Evolutionary conservation across 2,329 filamentous ascomycete species (phyloP).

Genomic region (Aspergillus uvarum): DNA sequence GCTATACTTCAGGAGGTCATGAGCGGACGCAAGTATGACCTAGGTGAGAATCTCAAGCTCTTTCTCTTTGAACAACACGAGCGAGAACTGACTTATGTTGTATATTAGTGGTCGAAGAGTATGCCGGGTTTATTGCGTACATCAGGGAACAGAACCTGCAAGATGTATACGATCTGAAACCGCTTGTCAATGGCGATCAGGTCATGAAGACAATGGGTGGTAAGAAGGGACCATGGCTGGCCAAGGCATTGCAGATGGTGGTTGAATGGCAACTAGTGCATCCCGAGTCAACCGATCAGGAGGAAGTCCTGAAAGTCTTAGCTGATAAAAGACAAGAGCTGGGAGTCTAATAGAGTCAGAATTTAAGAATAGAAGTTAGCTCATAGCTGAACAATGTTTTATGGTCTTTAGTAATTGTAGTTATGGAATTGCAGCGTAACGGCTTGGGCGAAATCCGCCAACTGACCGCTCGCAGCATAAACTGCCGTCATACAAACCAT

Average conservation of each 20-base stretch:
- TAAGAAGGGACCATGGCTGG: conserved; percentile 79
- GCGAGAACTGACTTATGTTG: conserved; percentile 12
- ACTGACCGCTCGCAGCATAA: conserved; percentile 4
- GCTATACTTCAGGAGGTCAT: conserved; percentile 43
- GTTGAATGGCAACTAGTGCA: conserved; percentile 88
- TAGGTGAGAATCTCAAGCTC: conserved; percentile 30
- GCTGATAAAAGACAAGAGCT: conserved; percentile 53
- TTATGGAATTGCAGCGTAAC: background rate
- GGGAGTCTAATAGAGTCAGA: conserved; percentile 21
- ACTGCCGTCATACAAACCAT: background rate
- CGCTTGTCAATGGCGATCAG: conserved; percentile 71
- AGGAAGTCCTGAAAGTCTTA: conserved; percentile 62
- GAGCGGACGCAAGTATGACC: conserved; percentile 28
- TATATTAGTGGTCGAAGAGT: conserved; percentile 48
- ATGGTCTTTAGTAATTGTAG: no score
- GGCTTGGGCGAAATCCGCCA: background rate
- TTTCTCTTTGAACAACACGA: background rate
- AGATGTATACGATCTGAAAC: conserved; percentile 57
- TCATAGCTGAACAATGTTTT: background rate
- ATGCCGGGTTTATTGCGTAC: conserved; percentile 55
- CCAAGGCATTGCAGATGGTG: conserved; percentile 72
- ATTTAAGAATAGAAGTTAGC: background rate
- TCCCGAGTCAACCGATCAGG: conserved; percentile 62
- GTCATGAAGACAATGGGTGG: conserved; percentile 66
- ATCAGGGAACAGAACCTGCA: conserved; percentile 52